A percentile compares a stretch with the other conserved stretches of the same genome.
Evolutionary conservation across 768 basidiomycete genomes (phyloP).

Genomic region (Collybiopsis luxurians): DNA sequence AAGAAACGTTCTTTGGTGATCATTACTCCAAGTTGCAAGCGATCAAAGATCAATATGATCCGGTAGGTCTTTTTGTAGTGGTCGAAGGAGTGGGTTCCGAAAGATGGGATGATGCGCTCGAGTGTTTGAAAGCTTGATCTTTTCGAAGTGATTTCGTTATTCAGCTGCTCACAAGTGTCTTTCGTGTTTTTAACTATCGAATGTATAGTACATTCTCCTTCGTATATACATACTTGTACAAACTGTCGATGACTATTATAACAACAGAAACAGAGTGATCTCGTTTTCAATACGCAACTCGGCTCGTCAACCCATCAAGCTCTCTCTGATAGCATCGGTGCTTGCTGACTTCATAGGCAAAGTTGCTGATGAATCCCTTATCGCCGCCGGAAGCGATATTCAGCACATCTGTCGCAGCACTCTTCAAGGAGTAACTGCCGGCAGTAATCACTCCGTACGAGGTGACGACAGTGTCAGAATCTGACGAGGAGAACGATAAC

Average conservation of each 20-base stretch:
- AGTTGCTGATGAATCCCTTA: constrained; percentile 55
- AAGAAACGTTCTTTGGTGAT: constrained; percentile 44
- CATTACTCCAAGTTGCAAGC: constrained; percentile 36
- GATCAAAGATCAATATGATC: constrained; percentile 47
- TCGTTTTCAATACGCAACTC: constrained; percentile 47
- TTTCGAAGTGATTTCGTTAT: too few species aligned
- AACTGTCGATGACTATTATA: too few species aligned
- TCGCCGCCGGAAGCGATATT: constrained; percentile 38
- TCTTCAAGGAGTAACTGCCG: constrained; percentile 43
- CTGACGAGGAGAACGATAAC: constrained; percentile 35
- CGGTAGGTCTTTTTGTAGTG: constrained; percentile 42
- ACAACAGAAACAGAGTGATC: too few species aligned
- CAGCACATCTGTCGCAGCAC: constrained; percentile 38
- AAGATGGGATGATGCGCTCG: constrained; percentile 48
- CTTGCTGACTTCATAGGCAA: constrained; percentile 62
- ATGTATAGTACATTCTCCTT: too few species aligned
- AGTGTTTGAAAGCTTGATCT: constrained; percentile 6
- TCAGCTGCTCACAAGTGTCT: too few species aligned
- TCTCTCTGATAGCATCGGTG: constrained; percentile 68
- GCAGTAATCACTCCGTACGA: constrained; percentile 67
- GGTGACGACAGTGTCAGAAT: constrained; percentile 37
- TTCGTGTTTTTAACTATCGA: too few species aligned
- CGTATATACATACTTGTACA: too few species aligned
- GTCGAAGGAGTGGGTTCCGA: constrained; percentile 47
- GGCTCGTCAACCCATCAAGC: constrained; percentile 48